Percentiles rank a stretch among this genome's conserved stretches.
These are phyloP conservation scores for Theobroma grandiflorum DNA, from an alignment of 441 rosid species.

Conservation along the genomic window DNA sequence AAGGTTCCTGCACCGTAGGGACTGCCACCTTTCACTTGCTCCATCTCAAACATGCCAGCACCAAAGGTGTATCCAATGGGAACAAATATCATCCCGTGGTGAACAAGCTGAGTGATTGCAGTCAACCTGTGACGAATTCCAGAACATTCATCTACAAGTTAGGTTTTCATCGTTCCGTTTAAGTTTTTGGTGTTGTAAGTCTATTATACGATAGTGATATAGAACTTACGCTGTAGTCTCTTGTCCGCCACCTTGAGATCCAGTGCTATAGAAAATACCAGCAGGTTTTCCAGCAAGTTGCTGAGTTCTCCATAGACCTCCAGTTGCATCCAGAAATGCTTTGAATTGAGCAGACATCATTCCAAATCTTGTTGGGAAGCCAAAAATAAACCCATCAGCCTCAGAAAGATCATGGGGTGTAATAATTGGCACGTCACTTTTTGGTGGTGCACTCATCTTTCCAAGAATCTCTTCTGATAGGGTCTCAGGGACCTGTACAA, in stretches of 20 bases:
- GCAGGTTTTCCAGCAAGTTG: slow-evolving; percentile 97
- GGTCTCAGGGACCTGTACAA: slow-evolving; percentile 82
- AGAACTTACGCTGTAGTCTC: slow-evolving; percentile 91
- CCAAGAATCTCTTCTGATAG: slow-evolving; percentile 80
- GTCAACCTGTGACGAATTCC: slow-evolving; percentile 63
- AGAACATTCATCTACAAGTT: slow-evolving; percentile 13
- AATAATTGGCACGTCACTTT: slow-evolving; percentile 81
- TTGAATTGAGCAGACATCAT: slow-evolving; percentile 99
- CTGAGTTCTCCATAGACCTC: slow-evolving; percentile 90
- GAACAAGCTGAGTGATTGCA: slow-evolving; percentile 94
- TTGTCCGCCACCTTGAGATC: slow-evolving; percentile 99
- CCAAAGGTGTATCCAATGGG: slow-evolving; percentile 97
- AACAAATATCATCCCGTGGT: slow-evolving; percentile 95
- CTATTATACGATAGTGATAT: not conserved
- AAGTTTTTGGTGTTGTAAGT: slow-evolving; percentile 18
- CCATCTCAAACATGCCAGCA: slow-evolving; percentile 98
- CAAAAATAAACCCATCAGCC: slow-evolving; percentile 88
- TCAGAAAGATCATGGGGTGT: slow-evolving; percentile 72
- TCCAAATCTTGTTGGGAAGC: slow-evolving; percentile 95
- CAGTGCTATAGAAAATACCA: slow-evolving; percentile 93
- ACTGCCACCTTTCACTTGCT: slow-evolving; percentile 88
- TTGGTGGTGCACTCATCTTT: slow-evolving; percentile 89
- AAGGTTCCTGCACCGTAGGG: slow-evolving; percentile 95
- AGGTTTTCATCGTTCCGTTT: not conserved
- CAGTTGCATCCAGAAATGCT: slow-evolving; percentile 92